Evolutionary conservation across 306 rosid species (phyloP).

Genomic region (Rubus idaeus): DNA sequence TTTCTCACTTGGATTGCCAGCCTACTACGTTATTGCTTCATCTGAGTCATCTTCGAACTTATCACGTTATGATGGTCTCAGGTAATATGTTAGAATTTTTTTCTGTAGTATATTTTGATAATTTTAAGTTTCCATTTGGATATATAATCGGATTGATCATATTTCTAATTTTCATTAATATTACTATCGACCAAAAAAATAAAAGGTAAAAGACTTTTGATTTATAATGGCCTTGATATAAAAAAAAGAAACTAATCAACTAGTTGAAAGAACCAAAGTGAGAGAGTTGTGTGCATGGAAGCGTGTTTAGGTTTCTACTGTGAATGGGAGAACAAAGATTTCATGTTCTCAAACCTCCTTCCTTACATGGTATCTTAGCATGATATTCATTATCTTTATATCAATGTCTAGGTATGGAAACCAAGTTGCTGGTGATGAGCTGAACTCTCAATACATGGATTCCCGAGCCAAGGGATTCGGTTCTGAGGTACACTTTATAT

Average conservation of each 20-base stretch:
- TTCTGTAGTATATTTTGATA: background rate
- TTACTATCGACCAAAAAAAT: background rate
- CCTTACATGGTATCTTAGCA: background rate
- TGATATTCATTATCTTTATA: slow-evolving; percentile 14
- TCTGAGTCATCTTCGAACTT: slow-evolving; percentile 95
- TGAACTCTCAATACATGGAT: slow-evolving; percentile 67
- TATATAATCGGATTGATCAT: background rate
- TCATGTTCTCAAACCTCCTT: background rate
- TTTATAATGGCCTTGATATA: background rate
- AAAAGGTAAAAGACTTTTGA: background rate
- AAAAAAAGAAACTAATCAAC: background rate
- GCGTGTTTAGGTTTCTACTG: slow-evolving; percentile 5
- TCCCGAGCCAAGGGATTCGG: slow-evolving; percentile 93
- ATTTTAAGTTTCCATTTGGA: background rate
- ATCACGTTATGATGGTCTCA: slow-evolving; percentile 92
- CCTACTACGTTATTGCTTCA: slow-evolving; percentile 89
- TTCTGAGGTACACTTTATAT: slow-evolving; percentile 62
- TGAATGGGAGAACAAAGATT: background rate
- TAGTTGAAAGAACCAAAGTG: slow-evolving; percentile 1
- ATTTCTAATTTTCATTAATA: background rate
- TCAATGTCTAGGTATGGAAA: slow-evolving; percentile 70
- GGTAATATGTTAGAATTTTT: slow-evolving; percentile 42
- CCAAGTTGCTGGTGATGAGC: slow-evolving; percentile 68
- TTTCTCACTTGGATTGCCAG: slow-evolving; percentile 95
- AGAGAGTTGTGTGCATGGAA: background rate